phyloP scores from a whole-genome alignment of 1,284 basidiomycete species.

The Malassezia arunalokei region DNA sequence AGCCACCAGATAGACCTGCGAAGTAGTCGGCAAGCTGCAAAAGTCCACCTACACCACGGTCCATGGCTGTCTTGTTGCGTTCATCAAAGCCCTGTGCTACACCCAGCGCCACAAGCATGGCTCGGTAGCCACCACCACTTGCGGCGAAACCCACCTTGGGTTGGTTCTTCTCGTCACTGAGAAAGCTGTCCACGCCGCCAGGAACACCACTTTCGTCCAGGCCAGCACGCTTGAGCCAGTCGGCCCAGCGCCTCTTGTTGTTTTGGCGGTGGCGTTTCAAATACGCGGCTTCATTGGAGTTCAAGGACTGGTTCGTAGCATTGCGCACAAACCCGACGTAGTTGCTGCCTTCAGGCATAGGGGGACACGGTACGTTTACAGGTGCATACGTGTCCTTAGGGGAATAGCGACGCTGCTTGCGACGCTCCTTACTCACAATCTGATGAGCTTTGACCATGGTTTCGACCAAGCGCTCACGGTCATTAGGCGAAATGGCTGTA shows the following conservation, averaged over 20 bases:
- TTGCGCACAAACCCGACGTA: slow-evolving; percentile 28
- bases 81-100: slow-evolving; percentile 32
- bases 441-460: slow-evolving; percentile 1
- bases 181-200: slow-evolving; percentile 32
- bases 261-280: slow-evolving; percentile 19
- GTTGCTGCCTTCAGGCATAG: slow-evolving; percentile 17
- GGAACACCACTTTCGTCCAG: slow-evolving; percentile 17
- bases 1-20: slow-evolving; percentile 40
- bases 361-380: slow-evolving; percentile 28
- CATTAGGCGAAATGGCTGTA: not conserved
- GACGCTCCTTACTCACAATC: slow-evolving; percentile 9
- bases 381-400: slow-evolving; percentile 31
- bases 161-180: slow-evolving; percentile 11
- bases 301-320: slow-evolving; percentile 22
- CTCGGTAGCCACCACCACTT: slow-evolving; percentile 50
- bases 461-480: not conserved
- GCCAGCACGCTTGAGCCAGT: slow-evolving; percentile 27
- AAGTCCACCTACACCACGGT: slow-evolving; percentile 36
- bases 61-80: slow-evolving; percentile 33
- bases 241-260: slow-evolving; percentile 20
- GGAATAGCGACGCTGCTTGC: slow-evolving; percentile 18
- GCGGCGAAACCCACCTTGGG: slow-evolving; percentile 48
- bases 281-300: slow-evolving; percentile 23
- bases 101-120: slow-evolving; percentile 47
- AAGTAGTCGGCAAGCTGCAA: slow-evolving; percentile 40